phyloP scores from a whole-genome alignment of 495 filamentous ascomycete genomes.

The Aspergillus saccharolyticus region DNA sequence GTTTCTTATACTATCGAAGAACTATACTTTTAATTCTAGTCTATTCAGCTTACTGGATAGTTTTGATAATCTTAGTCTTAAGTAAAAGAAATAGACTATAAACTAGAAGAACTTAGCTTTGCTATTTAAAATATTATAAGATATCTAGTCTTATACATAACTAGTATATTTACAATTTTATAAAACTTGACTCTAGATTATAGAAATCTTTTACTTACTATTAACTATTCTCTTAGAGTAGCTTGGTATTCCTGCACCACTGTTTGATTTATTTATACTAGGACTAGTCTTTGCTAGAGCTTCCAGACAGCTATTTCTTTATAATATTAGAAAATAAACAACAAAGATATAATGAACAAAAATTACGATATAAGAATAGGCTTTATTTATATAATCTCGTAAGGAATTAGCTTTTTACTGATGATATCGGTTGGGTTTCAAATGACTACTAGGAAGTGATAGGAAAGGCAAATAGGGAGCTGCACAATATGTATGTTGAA shows the following conservation, averaged over 20 bases:
- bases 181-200: no score
- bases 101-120: no score
- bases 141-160: no score
- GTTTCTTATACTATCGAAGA: no score
- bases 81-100: no score
- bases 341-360: conserved; percentile 18
- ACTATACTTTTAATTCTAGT: no score
- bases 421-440: conserved; percentile 23
- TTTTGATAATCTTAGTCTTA: no score
- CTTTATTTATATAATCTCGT: conserved; percentile 21
- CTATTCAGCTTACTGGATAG: no score
- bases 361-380: conserved; percentile 12
- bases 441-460: conserved; percentile 17
- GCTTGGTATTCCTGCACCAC: conserved; percentile 18
- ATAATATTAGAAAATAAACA: conserved; percentile 23
- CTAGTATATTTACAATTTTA: no score
- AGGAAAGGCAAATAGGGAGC: conserved; percentile 12
- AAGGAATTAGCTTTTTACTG: conserved; percentile 19
- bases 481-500: conserved; percentile 17
- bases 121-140: no score
- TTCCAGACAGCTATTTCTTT: conserved; percentile 25
- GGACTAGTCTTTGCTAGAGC: conserved; percentile 19
- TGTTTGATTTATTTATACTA: conserved; percentile 18
- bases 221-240: conserved; percentile 15
- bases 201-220: no score